Conservation (phyloP, 2,329 filamentous ascomycete species). For the Arthroderma sp. region DNA sequence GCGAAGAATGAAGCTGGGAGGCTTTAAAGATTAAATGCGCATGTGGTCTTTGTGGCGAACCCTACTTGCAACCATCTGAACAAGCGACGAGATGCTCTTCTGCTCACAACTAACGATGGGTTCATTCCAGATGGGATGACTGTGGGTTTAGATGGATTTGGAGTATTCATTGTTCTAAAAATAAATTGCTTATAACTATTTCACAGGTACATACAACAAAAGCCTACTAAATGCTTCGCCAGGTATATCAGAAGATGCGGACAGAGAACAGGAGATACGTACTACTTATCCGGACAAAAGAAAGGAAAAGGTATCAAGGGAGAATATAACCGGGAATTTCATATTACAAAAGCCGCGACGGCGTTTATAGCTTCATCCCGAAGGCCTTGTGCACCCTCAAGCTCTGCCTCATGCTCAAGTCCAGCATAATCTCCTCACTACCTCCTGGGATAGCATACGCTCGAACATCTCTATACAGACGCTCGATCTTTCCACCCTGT, state of each 20-base stretch:
- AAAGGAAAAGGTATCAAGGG: not conserved
- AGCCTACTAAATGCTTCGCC: not conserved
- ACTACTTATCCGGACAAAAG: not conserved
- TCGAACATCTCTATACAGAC: conserved; percentile 85
- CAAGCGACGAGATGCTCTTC: no score
- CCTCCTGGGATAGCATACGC: conserved; percentile 95
- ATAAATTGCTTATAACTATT: not conserved
- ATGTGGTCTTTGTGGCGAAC: no score
- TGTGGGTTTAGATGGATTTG: no score
- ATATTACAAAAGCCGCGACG: not conserved
- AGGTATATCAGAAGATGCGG: not conserved
- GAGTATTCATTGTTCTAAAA: no score
- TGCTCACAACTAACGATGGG: no score
- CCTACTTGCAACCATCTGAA: no score
- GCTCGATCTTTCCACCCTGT: conserved; percentile 89
- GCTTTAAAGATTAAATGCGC: no score
- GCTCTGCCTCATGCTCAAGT: conserved; percentile 84
- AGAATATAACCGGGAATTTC: not conserved
- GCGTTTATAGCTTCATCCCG: conserved; percentile 78
- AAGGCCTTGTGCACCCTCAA: conserved; percentile 77
- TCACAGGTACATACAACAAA: not conserved
- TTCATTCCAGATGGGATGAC: no score
- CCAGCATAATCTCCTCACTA: conserved; percentile 96
- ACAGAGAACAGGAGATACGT: not conserved
- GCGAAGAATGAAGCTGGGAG: no score